A percentile compares a stretch with the other conserved stretches of the same genome.
phyloP scores from a whole-genome alignment of 345 rosid species.

The Citropsis articulata region DNA sequence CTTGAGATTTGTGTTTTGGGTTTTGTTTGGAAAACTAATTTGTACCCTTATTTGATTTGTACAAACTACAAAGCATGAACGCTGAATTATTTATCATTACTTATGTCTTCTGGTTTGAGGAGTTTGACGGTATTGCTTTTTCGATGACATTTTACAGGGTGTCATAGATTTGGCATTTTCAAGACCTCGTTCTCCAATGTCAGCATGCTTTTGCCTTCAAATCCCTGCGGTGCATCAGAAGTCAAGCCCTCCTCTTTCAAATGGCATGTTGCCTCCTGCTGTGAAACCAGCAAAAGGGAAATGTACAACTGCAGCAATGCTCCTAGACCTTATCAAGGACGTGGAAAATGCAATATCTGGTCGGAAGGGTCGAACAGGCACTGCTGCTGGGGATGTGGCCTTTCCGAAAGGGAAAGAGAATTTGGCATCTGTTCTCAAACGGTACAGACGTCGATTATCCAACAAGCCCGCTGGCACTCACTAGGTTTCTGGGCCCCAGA shows the following conservation, averaged over 20 bases:
- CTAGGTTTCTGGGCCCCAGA: slow-evolving; percentile 47
- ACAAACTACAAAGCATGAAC: background rate
- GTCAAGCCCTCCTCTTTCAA: slow-evolving; percentile 54
- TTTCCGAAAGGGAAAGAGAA: slow-evolving; percentile 95
- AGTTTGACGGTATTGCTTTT: slow-evolving; percentile 8
- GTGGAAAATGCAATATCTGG: slow-evolving; percentile 85
- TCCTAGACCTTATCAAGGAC: slow-evolving; percentile 81
- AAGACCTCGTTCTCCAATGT: slow-evolving; percentile 64
- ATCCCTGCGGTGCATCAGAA: slow-evolving; percentile 49
- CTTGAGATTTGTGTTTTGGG: background rate
- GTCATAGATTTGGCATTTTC: slow-evolving; percentile 79
- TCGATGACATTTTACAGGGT: slow-evolving; percentile 47
- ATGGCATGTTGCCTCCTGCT: slow-evolving; percentile 70
- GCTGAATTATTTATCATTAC: background rate
- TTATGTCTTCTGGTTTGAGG: background rate
- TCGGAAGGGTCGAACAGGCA: slow-evolving; percentile 90
- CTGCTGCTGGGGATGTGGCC: slow-evolving; percentile 97
- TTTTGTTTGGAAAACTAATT: background rate
- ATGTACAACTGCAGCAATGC: slow-evolving; percentile 62
- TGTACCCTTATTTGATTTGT: background rate
- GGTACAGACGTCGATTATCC: slow-evolving; percentile 84
- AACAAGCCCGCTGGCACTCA: slow-evolving; percentile 38
- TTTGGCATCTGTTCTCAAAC: slow-evolving; percentile 90
- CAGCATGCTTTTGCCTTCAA: slow-evolving; percentile 88
- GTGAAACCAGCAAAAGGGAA: slow-evolving; percentile 75